Conservation (phyloP, 2,329 filamentous ascomycete species). For the Sclerotinia sclerotiorum region DNA sequence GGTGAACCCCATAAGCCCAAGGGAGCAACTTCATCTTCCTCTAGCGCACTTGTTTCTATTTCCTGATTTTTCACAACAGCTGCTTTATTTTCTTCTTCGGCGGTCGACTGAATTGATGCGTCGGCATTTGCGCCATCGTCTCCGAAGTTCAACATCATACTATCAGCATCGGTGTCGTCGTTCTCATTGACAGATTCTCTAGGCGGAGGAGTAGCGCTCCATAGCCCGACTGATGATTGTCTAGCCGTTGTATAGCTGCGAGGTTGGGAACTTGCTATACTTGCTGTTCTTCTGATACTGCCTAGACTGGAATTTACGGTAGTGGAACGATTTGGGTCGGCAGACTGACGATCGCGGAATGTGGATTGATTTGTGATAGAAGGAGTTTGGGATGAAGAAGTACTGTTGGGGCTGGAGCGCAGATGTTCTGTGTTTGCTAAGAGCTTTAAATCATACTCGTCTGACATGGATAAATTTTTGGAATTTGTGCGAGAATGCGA, state of each 20-base stretch:
- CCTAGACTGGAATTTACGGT: slow-evolving; percentile 33
- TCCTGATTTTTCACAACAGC: not conserved
- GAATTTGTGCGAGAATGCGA: slow-evolving; percentile 44
- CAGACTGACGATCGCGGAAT: slow-evolving; percentile 35
- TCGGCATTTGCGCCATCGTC: slow-evolving; percentile 13
- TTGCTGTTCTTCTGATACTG: slow-evolving; percentile 40
- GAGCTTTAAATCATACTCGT: slow-evolving; percentile 71
- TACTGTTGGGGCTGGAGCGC: slow-evolving; percentile 45
- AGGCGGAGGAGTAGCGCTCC: slow-evolving; percentile 47
- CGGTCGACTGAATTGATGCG: not conserved
- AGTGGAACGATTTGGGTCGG: slow-evolving; percentile 24
- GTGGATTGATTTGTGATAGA: slow-evolving; percentile 35
- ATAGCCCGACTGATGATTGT: slow-evolving; percentile 48
- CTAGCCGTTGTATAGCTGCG: slow-evolving; percentile 33
- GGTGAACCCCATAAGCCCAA: slow-evolving; percentile 48
- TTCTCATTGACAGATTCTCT: slow-evolving; percentile 52
- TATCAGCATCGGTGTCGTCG: slow-evolving; percentile 34
- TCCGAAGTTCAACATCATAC: slow-evolving; percentile 54
- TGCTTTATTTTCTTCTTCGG: slow-evolving; percentile 11
- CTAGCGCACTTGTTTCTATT: slow-evolving; percentile 7
- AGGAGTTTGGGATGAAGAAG: slow-evolving; percentile 42
- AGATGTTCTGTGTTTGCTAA: slow-evolving; percentile 76
- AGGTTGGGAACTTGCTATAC: slow-evolving; percentile 31
- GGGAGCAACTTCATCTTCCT: slow-evolving; percentile 42
- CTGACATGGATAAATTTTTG: slow-evolving; percentile 49